Evolutionary conservation across 192 early-diverging fungal genomes (phyloP), one percentile per base, ranked within the genome.

Genomic region (Coemansia sp.): DNA sequence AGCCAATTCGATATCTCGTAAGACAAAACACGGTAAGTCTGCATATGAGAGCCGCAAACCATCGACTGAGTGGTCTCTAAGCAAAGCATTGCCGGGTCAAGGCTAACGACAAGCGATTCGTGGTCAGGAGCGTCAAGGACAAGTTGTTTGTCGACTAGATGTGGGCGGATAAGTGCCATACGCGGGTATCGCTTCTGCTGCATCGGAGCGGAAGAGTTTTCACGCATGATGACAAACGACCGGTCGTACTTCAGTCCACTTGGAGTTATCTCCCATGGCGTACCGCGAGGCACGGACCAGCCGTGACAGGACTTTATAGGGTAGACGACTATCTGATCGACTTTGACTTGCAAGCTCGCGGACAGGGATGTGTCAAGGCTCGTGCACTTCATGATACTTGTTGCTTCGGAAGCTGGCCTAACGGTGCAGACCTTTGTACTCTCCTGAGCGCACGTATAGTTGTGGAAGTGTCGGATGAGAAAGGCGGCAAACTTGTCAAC

Each of bases 231-330:
- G 9, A 83, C 66, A 65, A 83, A 83, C 20, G 71, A 68, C 24
- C 81, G 69, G 61, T 83, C 81, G 22, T 70, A 79, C 33, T 16
- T 43, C 7, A 83, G 73, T 31, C 81, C 81, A 65, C 66, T 60
- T 22, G 39, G 70, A 3, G 81, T 83, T 16, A 83, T 53, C 63
- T 70, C 70, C 81, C 81, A 83, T 2, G 70, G 31, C 60, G 39
- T 64, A 27, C 60, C 47, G 9, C 49, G 16, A 22, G 81, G 73
- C 31, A 83, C 76, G 8, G 22, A 31, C 76, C 85, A 73, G 65
- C 81, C 81, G 80, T 90, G 88, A 69, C 94, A 96, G 33, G 92
- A 92, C 75, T 96, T 96, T 66, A 96, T 86, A 0, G 94, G 94
- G 52, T 87, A 92, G n/a, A 91, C 62, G 10, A 82, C 50, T 53